These are phyloP conservation scores for Alternaria sp. DNA, from an alignment of 2,329 filamentous ascomycete genomes.

Conservation along the genomic window DNA sequence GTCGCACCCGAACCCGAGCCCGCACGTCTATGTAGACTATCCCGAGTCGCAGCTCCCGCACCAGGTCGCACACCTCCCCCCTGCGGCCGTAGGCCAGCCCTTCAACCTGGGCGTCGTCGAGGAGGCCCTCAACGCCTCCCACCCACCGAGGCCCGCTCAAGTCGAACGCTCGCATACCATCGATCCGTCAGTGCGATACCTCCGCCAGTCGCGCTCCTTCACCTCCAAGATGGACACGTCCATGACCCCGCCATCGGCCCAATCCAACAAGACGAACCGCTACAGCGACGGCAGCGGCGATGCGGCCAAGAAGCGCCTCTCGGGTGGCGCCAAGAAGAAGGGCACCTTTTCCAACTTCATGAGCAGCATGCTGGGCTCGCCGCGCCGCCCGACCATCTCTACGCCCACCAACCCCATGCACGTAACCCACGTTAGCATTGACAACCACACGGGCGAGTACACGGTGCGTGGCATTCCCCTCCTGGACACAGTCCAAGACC, in stretches of 20 bases:
- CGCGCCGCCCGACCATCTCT: conserved; percentile 93
- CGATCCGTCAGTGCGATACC: conserved; percentile 35
- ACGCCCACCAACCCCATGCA: conserved; percentile 97
- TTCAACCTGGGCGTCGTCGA: conserved; percentile 51
- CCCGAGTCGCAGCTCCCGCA: conserved; percentile 12
- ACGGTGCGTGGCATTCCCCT: conserved; percentile 67
- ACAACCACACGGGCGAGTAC: conserved; percentile 95
- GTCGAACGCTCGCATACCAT: conserved; percentile 41
- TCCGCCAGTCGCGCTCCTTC: conserved; percentile 56
- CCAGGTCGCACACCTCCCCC: conserved; percentile 20
- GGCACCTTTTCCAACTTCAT: conserved; percentile 52
- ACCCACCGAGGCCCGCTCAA: conserved; percentile 37
- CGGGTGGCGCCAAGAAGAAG: conserved; percentile 53
- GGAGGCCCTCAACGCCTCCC: conserved; percentile 33
- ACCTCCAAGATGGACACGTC: conserved; percentile 56
- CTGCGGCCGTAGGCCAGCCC: conserved; percentile 43
- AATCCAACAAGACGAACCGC: conserved; percentile 48
- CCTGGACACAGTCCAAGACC: neutral
- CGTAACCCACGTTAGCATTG: conserved; percentile 96
- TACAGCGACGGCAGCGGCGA: conserved; percentile 50
- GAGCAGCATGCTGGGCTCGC: conserved; percentile 64
- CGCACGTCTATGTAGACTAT: conserved; percentile 10
- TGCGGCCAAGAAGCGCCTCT: conserved; percentile 42
- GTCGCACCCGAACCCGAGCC: conserved; percentile 11
- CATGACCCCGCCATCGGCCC: conserved; percentile 46